phyloP scores from a whole-genome alignment of 2,329 filamentous ascomycete genomes.

The Stromatinia cepivora region DNA sequence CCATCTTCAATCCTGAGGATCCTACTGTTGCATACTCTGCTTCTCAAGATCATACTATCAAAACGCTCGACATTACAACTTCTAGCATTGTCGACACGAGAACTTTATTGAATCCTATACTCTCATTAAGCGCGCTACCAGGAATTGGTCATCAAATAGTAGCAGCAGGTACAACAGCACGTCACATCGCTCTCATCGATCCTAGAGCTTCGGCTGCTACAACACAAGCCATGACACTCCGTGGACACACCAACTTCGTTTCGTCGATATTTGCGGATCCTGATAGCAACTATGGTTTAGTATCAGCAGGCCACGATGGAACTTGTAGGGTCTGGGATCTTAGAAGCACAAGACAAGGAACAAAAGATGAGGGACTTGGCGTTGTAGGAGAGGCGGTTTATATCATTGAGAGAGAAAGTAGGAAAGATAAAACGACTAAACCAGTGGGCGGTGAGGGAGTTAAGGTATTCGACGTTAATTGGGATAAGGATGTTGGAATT shows the following conservation, averaged over 20 bases:
- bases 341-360: slow-evolving; percentile 62
- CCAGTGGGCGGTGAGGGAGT: slow-evolving; percentile 74
- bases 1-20: slow-evolving; percentile 82
- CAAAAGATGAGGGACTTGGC: slow-evolving; percentile 59
- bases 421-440: slow-evolving; percentile 60
- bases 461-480: slow-evolving; percentile 86
- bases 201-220: slow-evolving; percentile 75
- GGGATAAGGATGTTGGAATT: slow-evolving; percentile 85
- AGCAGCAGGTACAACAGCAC: slow-evolving; percentile 76
- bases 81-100: slow-evolving; percentile 75
- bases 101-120: slow-evolving; percentile 78
- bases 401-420: slow-evolving; percentile 72
- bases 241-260: slow-evolving; percentile 80
- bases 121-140: slow-evolving; percentile 74
- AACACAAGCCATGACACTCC: slow-evolving; percentile 84
- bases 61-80: slow-evolving; percentile 89
- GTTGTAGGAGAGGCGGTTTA: slow-evolving; percentile 72
- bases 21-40: slow-evolving; percentile 86
- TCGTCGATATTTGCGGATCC: slow-evolving; percentile 52
- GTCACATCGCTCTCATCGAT: slow-evolving; percentile 91
- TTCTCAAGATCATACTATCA: slow-evolving; percentile 87
- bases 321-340: slow-evolving; percentile 95
- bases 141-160: slow-evolving; percentile 54
- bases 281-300: slow-evolving; percentile 73
- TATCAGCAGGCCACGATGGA: slow-evolving; percentile 88